Evolutionary conservation across 768 basidiomycete genomes (phyloP).

Genomic region (Lentinula sp.): DNA sequence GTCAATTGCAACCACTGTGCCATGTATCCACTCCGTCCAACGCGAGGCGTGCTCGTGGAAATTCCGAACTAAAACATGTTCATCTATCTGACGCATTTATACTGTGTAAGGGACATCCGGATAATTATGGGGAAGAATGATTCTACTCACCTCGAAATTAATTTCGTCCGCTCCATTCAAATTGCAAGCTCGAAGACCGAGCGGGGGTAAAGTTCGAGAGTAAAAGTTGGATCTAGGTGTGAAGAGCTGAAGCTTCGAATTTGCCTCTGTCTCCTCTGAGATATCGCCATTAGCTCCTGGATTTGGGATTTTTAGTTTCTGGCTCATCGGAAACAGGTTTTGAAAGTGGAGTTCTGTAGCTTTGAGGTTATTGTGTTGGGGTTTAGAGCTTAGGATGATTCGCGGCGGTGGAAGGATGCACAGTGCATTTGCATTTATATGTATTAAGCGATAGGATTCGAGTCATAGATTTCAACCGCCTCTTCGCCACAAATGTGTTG

Average conservation of each 20-base stretch:
- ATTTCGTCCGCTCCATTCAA: not conserved
- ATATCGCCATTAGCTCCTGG: no score
- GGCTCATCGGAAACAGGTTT: no score
- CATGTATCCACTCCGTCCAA: not conserved
- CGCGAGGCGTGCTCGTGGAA: not conserved
- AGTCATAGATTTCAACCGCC: not conserved
- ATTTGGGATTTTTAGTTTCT: no score
- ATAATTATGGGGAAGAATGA: no score
- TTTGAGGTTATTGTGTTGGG: no score
- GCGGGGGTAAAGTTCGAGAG: not conserved
- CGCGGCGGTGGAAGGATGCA: no score
- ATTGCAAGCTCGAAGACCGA: not conserved
- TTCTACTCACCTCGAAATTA: not conserved
- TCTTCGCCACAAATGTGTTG: not conserved
- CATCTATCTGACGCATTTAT: not conserved
- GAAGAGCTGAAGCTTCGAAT: not conserved
- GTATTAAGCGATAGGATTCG: not conserved
- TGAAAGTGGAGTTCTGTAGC: no score
- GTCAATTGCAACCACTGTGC: not conserved
- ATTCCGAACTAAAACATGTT: not conserved
- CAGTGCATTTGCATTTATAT: no score
- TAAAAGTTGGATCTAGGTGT: not conserved
- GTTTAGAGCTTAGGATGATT: no score
- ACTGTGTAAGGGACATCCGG: no score
- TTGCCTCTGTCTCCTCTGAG: not conserved